These are phyloP conservation scores for Fraxinus platypoda DNA, from an alignment of 305 asterid species.

Conservation along the genomic window DNA sequence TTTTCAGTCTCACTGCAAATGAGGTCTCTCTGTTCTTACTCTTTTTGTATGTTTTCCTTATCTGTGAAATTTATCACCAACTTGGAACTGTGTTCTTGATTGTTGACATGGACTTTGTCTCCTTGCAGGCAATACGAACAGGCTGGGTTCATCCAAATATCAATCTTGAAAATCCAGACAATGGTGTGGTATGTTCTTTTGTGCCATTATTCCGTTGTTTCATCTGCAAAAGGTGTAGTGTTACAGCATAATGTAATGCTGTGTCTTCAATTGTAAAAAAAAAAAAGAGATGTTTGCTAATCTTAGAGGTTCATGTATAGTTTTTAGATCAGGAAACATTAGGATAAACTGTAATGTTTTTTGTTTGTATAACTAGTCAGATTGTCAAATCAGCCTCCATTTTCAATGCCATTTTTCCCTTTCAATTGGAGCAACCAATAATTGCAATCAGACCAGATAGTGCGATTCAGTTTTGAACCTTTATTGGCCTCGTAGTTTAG, in stretches of 20 bases:
- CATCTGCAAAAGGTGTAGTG: background rate
- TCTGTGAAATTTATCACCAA: background rate
- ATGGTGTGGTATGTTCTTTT: slow-evolving; percentile 45
- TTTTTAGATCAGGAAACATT: background rate
- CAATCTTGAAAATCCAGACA: slow-evolving; percentile 52
- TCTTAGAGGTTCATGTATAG: background rate
- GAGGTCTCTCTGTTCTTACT: background rate
- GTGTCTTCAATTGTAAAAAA: background rate
- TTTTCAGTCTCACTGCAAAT: background rate
- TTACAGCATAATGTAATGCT: background rate
- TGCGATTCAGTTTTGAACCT: background rate
- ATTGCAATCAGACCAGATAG: background rate
- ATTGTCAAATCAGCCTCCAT: background rate
- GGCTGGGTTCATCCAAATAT: slow-evolving; percentile 60
- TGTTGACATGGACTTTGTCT: background rate
- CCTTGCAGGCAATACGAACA: slow-evolving; percentile 53
- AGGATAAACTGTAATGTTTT: background rate
- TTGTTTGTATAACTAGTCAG: background rate
- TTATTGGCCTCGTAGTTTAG: background rate
- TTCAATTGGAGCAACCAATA: background rate
- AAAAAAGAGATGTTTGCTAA: background rate
- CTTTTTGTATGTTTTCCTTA: background rate
- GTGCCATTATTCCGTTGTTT: background rate
- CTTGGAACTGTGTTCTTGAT: background rate
- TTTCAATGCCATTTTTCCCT: background rate